Percentiles rank a stretch among this genome's conserved stretches.
Evolutionary conservation across 2,329 filamentous ascomycete species (phyloP).

Genomic region (Xylaria arbuscula): DNA sequence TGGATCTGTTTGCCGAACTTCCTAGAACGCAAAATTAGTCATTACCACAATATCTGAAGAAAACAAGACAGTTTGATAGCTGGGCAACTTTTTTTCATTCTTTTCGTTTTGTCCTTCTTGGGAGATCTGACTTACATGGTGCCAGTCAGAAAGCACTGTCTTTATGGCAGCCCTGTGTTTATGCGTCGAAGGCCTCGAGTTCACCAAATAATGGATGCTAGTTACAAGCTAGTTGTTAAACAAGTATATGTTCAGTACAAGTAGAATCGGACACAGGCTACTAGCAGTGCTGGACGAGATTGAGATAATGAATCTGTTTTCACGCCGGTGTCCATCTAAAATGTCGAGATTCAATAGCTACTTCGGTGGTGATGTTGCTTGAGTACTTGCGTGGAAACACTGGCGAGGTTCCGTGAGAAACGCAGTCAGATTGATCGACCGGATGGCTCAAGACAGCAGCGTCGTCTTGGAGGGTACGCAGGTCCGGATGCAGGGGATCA

Average conservation of each 20-base stretch:
- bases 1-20: slow-evolving; percentile 99
- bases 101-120: not conserved
- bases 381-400: slow-evolving; percentile 31
- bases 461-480: slow-evolving; percentile 9
- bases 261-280: slow-evolving; percentile 37
- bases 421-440: slow-evolving; percentile 11
- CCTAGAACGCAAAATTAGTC: slow-evolving; percentile 65
- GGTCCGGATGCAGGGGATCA: slow-evolving; percentile 11
- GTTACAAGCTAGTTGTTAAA: slow-evolving; percentile 6
- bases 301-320: slow-evolving; percentile 21
- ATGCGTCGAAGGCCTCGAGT: not conserved
- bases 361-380: slow-evolving; percentile 32
- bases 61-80: slow-evolving; percentile 6
- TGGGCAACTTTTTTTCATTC: slow-evolving; percentile 4
- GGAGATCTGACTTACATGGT: slow-evolving; percentile 49
- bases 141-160: slow-evolving; percentile 12
- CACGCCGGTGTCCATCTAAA: slow-evolving; percentile 41
- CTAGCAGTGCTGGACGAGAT: slow-evolving; percentile 30
- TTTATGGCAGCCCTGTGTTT: slow-evolving; percentile 21
- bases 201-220: not conserved
- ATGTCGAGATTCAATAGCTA: slow-evolving; percentile 10
- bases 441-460: slow-evolving; percentile 1
- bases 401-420: slow-evolving; percentile 1
- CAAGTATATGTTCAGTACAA: slow-evolving; percentile 36
- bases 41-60: not conserved